Conservation (phyloP, 352 stramenopile genomes). For the Globisporangium megalacanthum region DNA sequence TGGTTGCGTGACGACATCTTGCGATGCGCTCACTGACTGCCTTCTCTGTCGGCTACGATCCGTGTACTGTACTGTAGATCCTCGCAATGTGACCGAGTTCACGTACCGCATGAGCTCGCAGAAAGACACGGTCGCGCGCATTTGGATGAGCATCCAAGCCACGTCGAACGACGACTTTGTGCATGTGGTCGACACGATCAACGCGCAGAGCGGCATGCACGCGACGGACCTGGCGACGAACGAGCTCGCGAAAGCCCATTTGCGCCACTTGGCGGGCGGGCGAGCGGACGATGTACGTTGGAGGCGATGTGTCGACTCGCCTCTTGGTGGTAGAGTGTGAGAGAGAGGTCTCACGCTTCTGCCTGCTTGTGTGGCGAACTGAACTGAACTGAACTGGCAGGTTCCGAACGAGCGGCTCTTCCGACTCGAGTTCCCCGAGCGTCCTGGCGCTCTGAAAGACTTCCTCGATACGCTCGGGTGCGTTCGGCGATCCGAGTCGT, state of each 20-base stretch:
- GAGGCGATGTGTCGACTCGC: neutral
- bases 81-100: conserved; percentile 94
- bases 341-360: too few relatives aligned
- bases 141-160: conserved; percentile 96
- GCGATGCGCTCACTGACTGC: neutral
- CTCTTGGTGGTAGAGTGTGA: neutral
- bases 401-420: conserved; percentile 94
- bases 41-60: too few relatives aligned
- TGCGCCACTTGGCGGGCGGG: conserved; percentile 94
- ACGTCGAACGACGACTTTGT: conserved; percentile 59
- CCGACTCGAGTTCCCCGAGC: conserved; percentile 95
- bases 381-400: conserved; percentile 6
- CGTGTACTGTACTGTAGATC: conserved; percentile 26
- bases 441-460: conserved; percentile 85
- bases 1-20: neutral
- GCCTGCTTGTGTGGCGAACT: conserved; percentile 1
- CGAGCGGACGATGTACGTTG: conserved; percentile 57
- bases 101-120: conserved; percentile 92
- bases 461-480: conserved; percentile 90
- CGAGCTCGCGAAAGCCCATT: conserved; percentile 95
- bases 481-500: neutral
- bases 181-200: conserved; percentile 63
- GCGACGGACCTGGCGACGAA: conserved; percentile 93
- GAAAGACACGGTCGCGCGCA: conserved; percentile 74
- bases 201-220: conserved; percentile 75